Base-by-base conservation (phyloP, 2,329 filamentous ascomycete species). In the Colletotrichum echinochloae region DNA sequence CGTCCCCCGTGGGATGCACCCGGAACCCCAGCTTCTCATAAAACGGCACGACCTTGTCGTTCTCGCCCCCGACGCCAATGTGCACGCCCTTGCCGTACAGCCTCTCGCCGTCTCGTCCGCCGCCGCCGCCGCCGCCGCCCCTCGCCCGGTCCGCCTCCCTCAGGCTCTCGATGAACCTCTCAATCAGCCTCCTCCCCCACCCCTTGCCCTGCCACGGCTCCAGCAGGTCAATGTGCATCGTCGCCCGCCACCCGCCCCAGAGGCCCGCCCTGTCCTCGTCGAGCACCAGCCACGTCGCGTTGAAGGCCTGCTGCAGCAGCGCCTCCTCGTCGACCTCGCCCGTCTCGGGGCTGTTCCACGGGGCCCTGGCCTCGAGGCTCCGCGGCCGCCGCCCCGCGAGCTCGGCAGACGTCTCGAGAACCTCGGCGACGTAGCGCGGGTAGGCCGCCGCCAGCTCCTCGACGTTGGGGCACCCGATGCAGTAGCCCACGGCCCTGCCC, bases 221-320 rank as follows among this genome's bases (percentile, higher is more conserved):
- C 65, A 87, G 75, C 72, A 87, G 70, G 71, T 87, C 83, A 61
- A 87, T 84, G 76, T 87, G 85, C 84, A 87, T 81, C 67, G 83
- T 86, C 5, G 81, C 84, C 68, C 79, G 75, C 73, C 80, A 84
- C 60, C 72, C 73, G 28, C 73, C 66, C 20, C 75, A 78, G 55
- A 83, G 69, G 60, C 78, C 79, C 70, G 75, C 77, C 70, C 80
- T 82, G 16, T 76, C 76, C 2, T 74, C 76, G 3, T 78, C 76
- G 20, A 82, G 73, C 9, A 86, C 76, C 63, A 86, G 75, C 79
- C 81, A 80, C 59, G 76, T 73, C 39, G 81, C 75, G 60, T 80
- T 81, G 73, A 82, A 83, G 41, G 83, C 82, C 72, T 79, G 74
- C 78, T 85, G 84, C 60, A 79, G 76, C 46, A 87, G 75, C 46